Evolutionary conservation across 805 yeast genomes (phyloP), one percentile per base, ranked within the genome.

Genomic region (Kuraishia piskuri): DNA sequence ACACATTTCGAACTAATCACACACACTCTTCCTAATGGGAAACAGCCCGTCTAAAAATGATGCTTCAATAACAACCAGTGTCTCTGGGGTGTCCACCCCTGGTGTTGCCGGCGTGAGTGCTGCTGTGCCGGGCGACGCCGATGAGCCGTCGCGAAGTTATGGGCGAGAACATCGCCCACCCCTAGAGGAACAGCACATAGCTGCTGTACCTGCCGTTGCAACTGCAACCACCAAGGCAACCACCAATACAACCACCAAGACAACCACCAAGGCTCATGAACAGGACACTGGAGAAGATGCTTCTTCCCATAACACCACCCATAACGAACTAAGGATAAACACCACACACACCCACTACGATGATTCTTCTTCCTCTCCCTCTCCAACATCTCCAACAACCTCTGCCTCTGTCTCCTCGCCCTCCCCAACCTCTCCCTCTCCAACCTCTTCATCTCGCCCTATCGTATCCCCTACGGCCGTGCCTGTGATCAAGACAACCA

Each of bases 41-140:
- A 70, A 69, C 64, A 65, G 72, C 55, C 73, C 73, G 60, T 69
- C 72, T 55, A 67, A 64, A 61, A 67, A 69, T 69, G 74, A 65
- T 53, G 53, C 66, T 60, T 59, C 60, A 50, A 45, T 56, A 51
- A 55, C 50, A 50, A 55, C 54, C 57, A 36, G 52, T 50, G 48
- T 23, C 52, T 51, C 54, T 49, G 53, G 58, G 20, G n/a, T 22
- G n/a, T 59, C 37, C 22, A 53, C 62, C 8, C 54, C 55, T 14
- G 55, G 62, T 10, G 56, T 57, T 40, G 51, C 50, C 46, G 47
- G 54, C 37, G 37, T 57, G 5, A 22, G 51, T 17, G 47, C 59
- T 21, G 46, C 53, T 25, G 50, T 49, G 48, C 53, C 22, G 48
- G 59, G 52, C 31, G 61, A 58, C 51, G 63, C 62, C 46, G 70